A percentile compares a stretch with the other conserved stretches of the same genome.
Evolutionary conservation across 75 land plant genomes (phyloP).

Genomic region (Ceratopteris richardii): DNA sequence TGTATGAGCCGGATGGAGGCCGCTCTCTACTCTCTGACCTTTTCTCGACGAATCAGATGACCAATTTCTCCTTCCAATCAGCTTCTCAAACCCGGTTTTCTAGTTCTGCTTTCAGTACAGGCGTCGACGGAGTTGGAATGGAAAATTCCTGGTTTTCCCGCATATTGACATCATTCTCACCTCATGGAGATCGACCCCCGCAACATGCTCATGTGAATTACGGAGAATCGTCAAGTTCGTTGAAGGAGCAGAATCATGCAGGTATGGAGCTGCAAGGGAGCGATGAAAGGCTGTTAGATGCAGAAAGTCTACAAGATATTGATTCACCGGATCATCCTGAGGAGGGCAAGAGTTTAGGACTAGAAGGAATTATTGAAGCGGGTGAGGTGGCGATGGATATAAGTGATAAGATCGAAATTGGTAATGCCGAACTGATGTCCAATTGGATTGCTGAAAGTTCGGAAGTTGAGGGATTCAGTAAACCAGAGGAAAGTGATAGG

Average conservation of each 20-base stretch:
- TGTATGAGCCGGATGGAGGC: slow-evolving; percentile 13
- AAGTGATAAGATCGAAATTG: no score
- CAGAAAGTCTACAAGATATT: no score
- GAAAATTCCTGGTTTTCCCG: slow-evolving; percentile 5
- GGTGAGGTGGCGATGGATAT: no score
- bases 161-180: slow-evolving; percentile 9
- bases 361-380: no score
- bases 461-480: no score
- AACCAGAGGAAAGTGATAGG: no score
- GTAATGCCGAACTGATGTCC: no score
- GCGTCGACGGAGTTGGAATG: not conserved
- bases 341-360: no score
- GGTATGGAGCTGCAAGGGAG: not conserved
- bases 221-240: not conserved
- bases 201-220: not conserved
- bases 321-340: no score
- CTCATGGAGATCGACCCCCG: slow-evolving; percentile 8
- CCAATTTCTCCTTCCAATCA: slow-evolving; percentile 14
- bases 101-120: slow-evolving; percentile 5
- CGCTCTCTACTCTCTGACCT: slow-evolving; percentile 17
- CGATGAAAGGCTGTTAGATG: no score
- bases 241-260: not conserved
- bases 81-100: not conserved
- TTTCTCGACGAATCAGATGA: slow-evolving; percentile 6
- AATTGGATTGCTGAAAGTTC: no score